Base-by-base conservation (phyloP, 306 rosid species). In the Malus sieversii region DNA sequence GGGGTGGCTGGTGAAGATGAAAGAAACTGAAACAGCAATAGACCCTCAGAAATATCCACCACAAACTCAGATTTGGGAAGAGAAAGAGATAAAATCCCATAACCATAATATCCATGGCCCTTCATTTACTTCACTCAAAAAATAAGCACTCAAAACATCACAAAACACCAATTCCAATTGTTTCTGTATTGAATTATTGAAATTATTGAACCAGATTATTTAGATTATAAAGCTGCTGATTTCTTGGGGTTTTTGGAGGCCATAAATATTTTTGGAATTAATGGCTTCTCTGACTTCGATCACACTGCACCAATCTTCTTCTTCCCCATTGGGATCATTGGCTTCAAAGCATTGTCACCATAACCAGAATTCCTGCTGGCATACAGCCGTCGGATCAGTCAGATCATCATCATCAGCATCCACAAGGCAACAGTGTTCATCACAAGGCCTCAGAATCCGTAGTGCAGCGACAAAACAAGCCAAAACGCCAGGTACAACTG, bases 381-480 rank as follows among this genome's bases (percentile, higher is more conserved):
- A 78, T 44, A 74, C 79, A 65, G 55, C 55, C 55, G 55, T 51
- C 55, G 55, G 55, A 51, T 51, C 55, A 16, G 78, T 73, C 44
- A 68, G 84, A 85, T 82, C 91, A 59, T 57, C 71, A 75, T 81
- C 78, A 80, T 58, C 68, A 7, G 42, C 42, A 8, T 63, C 68
- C 40, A 60, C 85, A 18, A 82, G 82, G 75, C 82, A 82, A 74
- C 75, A 65, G 53, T 75, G 70, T 12, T 65, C 76, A 22, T 77
- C 86, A 25, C 83, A 51, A 76, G 86, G 89, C 58, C 63, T 95
- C 69, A 86, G 46, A 84, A 84, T 95, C 71, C 87, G 61, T 22
- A 22, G 89, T 74, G 87, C 97, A 40, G 96, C 97, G 51, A 92
- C 97, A 32, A 95, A 95, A 84, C 88, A 79, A 53, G 97, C 90